Base-by-base conservation (phyloP, 306 rosid species). In the cucumber (Cucumis sativus) region DNA sequence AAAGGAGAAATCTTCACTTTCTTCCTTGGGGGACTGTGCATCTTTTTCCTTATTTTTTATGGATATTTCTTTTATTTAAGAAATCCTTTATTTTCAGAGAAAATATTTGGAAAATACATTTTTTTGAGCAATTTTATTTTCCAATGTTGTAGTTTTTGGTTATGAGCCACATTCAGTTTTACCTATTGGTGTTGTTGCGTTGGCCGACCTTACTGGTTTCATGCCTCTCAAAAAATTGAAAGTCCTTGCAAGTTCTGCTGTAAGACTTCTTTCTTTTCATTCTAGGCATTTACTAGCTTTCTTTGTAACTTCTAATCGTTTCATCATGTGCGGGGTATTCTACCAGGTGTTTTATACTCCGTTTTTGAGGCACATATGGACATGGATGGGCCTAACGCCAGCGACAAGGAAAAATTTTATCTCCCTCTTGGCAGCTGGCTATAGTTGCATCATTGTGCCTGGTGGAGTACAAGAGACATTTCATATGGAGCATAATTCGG, bases 381-480 rank as follows among this genome's bases (percentile, higher is more conserved):
- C 97, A 61, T 95, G 99, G 99, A 73, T 92, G 88, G 99, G 99
- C 79, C 90, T 95, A 49, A 39, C 92, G 8, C 67, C 97, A 9
- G 99, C 88, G 13, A 47, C 96, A 52, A 95, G 7, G 91, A 87
- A 85, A 62, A 95, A 88, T 49, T 95, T 92, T 47, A 39, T 71
- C 77, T 88, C 97, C 84, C 79, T 80, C 75, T 83, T 92, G 68
- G 80, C 78, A 17, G 85, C 89, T 72, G 99, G 97, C 41, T 88
- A 87, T 82, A 92, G 99, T 85, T 95, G 99, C 74, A 82, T 95
- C 77, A 17, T 95, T 72, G 86, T 95, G 64, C 99, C 99, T 25
- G 99, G 99, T 51, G 99, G 99, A 85, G 97, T 95, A 78, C 99
- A 83, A 80, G 99, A 95, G 89, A 81, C 93, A 57, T 92, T 86